Base-by-base conservation (phyloP, 2,329 filamentous ascomycete species). In the Colletotrichum musae region DNA sequence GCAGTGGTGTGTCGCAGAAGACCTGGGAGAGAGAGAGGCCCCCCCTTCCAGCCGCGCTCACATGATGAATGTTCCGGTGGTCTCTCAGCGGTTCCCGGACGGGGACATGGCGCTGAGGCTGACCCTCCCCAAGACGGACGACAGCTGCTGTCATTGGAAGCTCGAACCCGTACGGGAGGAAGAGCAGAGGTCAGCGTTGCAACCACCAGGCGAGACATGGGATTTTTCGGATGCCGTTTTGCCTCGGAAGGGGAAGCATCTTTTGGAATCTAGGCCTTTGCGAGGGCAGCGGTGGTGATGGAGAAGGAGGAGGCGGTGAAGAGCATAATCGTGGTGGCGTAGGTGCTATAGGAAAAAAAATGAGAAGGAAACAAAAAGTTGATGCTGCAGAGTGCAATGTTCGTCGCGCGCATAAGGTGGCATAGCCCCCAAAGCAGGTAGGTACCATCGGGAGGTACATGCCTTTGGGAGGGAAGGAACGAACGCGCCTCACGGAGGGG, bases 181-280 rank as follows among this genome's bases (percentile, higher is more conserved):
- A 50, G 41, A 50, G 24, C 32, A 36, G 32, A 64, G 54, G 52
- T 64, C 67, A 68, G 63, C 63, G 56, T 67, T 39, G 63, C 70
- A 71, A 71, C 68, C 70, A 63, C 28, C 59, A 68, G 39, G 58
- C 68, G 56, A 71, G 59, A 71, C 70, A 71, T 50, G 48, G 53
- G 52, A 32, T 54, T 48, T 28, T 26, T 47, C 52, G 56, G 47
- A 45, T 21, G 54, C 28, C 24, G 24, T 57, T 62, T 39, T 39
- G 47, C 60, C 39, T 54, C 48, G 28, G 16, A 15, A 50, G 5
- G 26, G 36, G n/a, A 54, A 28, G 21, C 7, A 12, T n/a, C 13
- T 53, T 36, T 36, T 36, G 32, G 45, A 51, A 41, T 57, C 66
- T 26, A 48, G 43, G 18, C 32, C 59, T 43, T 41, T 64, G 53